Base-by-base conservation (phyloP, 2,329 filamentous ascomycete species). In the Ampelomyces quisqualis region DNA sequence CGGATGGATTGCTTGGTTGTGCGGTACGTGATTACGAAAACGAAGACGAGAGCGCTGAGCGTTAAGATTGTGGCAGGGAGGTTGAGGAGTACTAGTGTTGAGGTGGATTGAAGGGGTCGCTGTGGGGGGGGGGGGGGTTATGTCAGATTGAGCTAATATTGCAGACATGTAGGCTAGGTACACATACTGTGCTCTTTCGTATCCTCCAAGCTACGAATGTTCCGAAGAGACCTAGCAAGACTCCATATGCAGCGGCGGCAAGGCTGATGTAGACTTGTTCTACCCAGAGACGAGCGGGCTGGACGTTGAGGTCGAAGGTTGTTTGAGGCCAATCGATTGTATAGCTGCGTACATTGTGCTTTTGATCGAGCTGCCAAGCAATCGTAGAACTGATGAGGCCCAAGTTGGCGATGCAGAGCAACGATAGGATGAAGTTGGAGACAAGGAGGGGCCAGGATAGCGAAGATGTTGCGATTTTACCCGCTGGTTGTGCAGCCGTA, bases 61-160 rank as follows among this genome's bases (percentile, higher is more conserved):
- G 60, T 62, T 50, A 64, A 62, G 14, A 62, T 34, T 1, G 56
- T 40, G 18, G 59, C 58, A 4, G 60, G 40, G 13, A 60, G 45
- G 34, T 64, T 60, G 38, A 67, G 53, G 27, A 67, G 48, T 31
- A 65, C 49, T 20, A 73, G 67, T 26, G 57, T 45, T 24, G 67
- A 60, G 13, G 71, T 55, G 29, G 60, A 55, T 36, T 56, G 59
- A 1, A 54, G 49, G n/a, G 51, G 47, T 55, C 61, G 45, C 32
- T 35, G 9, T 26, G n/a, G 10, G n/a, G n/a, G n/a, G n/a, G n/a
- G n/a, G n/a, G n/a, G n/a, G n/a, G n/a, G n/a, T n/a, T 15, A 32
- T 35, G 22, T 48, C 28, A 47, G 38, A 27, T 29, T 17, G 9
- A n/a, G n/a, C n/a, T n/a, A n/a, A n/a, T n/a, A n/a, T n/a, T 8